These are phyloP conservation scores for Phytophthora cryptogea DNA, from an alignment of 352 stramenopile species.

Conservation along the genomic window DNA sequence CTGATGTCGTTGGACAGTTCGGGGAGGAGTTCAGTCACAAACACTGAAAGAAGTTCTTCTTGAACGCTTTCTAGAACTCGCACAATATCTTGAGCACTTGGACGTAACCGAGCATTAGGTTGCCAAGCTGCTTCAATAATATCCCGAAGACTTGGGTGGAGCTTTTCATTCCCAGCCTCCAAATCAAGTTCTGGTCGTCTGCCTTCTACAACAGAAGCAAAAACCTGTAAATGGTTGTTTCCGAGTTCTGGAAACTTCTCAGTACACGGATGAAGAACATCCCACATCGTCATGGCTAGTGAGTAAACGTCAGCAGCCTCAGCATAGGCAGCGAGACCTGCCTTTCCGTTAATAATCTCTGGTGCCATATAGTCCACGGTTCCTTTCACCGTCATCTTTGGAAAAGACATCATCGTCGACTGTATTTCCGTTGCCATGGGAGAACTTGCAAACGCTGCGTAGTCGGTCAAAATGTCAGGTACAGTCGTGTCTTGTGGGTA, in stretches of 20 bases:
- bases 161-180: neutral
- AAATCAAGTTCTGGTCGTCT: conserved; percentile 35
- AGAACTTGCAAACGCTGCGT: conserved; percentile 13
- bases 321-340: conserved; percentile 51
- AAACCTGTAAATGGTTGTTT: conserved; percentile 59
- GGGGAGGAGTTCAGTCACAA: conserved; percentile 30
- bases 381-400: conserved; percentile 65
- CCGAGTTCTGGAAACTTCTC: conserved; percentile 55
- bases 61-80: conserved; percentile 48
- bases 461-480: conserved; percentile 10
- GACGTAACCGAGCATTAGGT: conserved; percentile 35
- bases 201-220: conserved; percentile 48
- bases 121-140: conserved; percentile 57
- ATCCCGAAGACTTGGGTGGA: conserved; percentile 43
- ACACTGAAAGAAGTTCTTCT: conserved; percentile 42
- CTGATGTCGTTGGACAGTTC: conserved; percentile 31
- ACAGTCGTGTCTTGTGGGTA: neutral
- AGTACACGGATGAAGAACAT: conserved; percentile 57
- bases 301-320: conserved; percentile 78
- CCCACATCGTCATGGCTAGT: conserved; percentile 79
- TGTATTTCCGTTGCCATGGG: conserved; percentile 9
- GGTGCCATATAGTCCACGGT: conserved; percentile 85
- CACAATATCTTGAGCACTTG: conserved; percentile 47
- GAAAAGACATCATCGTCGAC: conserved; percentile 10
- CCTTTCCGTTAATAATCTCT: conserved; percentile 77